These are phyloP conservation scores for Leishmania guyanensis DNA, from an alignment of 208 protist species.

Conservation along the genomic window DNA sequence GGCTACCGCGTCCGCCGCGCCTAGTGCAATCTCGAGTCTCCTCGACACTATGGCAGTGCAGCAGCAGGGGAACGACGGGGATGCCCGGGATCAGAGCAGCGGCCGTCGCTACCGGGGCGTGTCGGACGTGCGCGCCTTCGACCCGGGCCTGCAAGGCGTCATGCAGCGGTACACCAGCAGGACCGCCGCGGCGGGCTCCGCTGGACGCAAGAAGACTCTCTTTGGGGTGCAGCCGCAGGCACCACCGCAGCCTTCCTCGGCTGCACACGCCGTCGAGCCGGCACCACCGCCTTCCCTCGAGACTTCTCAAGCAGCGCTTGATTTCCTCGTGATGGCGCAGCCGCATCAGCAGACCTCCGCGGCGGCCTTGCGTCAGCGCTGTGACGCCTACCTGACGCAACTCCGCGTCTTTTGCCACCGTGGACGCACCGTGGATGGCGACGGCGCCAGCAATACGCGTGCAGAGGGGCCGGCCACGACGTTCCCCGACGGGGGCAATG, in stretches of 20 bases:
- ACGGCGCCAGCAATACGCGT: too few relatives aligned
- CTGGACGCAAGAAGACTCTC: conserved; percentile 1
- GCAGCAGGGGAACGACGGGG: conserved; percentile 9
- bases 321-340: conserved; percentile 14
- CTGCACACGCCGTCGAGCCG: neutral
- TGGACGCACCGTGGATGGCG: neutral
- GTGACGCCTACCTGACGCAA: conserved; percentile 30
- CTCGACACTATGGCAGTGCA: neutral
- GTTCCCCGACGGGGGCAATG: neutral
- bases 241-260: neutral
- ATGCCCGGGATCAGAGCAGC: neutral
- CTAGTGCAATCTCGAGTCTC: conserved; percentile 18
- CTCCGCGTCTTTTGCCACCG: conserved; percentile 31
- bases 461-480: neutral
- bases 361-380: conserved; percentile 14
- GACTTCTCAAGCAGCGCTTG: conserved; percentile 7
- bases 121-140: conserved; percentile 34
- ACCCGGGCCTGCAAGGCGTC: conserved; percentile 27
- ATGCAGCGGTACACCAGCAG: conserved; percentile 16
- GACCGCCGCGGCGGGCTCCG: neutral
- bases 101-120: conserved; percentile 5
- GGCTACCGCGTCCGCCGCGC: conserved; percentile 5
- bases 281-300: neutral
- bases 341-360: conserved; percentile 13
- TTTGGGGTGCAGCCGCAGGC: neutral